Conservation (phyloP, 2,329 filamentous ascomycete genomes). For the Fusarium sp. region DNA sequence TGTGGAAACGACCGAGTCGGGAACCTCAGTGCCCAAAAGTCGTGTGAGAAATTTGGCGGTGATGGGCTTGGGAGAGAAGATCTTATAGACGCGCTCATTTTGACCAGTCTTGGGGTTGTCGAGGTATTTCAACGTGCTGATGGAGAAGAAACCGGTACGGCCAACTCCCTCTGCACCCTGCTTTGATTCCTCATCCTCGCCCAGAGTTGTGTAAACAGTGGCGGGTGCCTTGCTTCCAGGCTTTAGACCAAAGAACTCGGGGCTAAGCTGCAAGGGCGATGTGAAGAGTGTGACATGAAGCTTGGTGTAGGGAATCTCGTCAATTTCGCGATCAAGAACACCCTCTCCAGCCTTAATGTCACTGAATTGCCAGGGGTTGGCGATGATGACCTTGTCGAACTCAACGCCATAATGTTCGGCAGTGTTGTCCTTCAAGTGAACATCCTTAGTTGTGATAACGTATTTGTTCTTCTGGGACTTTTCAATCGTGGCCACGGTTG, state of each 20-base stretch:
- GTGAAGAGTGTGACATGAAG: slow-evolving; percentile 93
- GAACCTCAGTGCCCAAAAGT: slow-evolving; percentile 64
- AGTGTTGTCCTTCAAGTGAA: slow-evolving; percentile 35
- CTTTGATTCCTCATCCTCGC: slow-evolving; percentile 65
- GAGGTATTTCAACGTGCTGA: slow-evolving; percentile 78
- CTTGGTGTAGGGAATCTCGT: slow-evolving; percentile 85
- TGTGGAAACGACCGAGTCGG: slow-evolving; percentile 55
- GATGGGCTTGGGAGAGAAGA: slow-evolving; percentile 70
- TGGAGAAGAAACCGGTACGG: slow-evolving; percentile 84
- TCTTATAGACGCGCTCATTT: slow-evolving; percentile 73
- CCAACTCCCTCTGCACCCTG: slow-evolving; percentile 73
- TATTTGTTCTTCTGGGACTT: slow-evolving; percentile 66
- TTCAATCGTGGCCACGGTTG: slow-evolving; percentile 73
- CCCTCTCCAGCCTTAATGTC: slow-evolving; percentile 73
- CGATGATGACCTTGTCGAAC: slow-evolving; percentile 87
- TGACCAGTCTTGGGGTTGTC: slow-evolving; percentile 69
- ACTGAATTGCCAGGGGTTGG: slow-evolving; percentile 86
- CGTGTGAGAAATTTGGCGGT: slow-evolving; percentile 66
- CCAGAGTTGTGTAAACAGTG: slow-evolving; percentile 86
- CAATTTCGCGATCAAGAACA: slow-evolving; percentile 78
- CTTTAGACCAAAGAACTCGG: slow-evolving; percentile 77
- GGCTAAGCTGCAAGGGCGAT: slow-evolving; percentile 78
- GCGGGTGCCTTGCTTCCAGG: slow-evolving; percentile 73
- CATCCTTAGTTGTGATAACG: slow-evolving; percentile 56
- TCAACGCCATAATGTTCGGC: slow-evolving; percentile 61